Evolutionary conservation across 192 early-diverging fungal species (phyloP).

Genomic region (Chytriomyces confervae): DNA sequence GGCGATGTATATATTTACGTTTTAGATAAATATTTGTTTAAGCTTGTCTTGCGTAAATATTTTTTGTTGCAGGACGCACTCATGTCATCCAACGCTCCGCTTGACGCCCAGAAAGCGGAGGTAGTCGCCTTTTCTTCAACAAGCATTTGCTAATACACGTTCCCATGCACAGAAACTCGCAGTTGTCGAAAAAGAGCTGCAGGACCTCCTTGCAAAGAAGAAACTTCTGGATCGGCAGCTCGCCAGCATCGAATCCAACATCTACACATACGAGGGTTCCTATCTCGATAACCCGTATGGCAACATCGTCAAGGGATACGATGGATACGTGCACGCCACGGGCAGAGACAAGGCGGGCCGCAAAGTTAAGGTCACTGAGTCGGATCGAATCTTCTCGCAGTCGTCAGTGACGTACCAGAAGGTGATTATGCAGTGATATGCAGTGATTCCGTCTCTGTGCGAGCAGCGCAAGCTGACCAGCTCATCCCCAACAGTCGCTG

Average conservation of each 20-base stretch:
- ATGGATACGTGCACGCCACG: slow-evolving; percentile 22
- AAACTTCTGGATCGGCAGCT: slow-evolving; percentile 36
- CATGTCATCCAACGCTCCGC: background rate
- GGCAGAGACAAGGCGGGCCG: slow-evolving; percentile 1
- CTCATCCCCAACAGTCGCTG: background rate
- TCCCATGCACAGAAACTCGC: background rate
- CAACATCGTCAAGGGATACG: slow-evolving; percentile 35
- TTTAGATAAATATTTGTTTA: slow-evolving; percentile 8
- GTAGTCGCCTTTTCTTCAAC: background rate
- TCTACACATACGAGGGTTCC: slow-evolving; percentile 36
- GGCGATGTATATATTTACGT: slow-evolving; percentile 1
- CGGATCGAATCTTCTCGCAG: slow-evolving; percentile 23
- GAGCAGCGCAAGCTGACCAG: too few relatives aligned
- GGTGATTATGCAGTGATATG: background rate
- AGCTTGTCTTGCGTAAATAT: background rate
- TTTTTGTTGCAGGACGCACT: background rate
- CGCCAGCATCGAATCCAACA: slow-evolving; percentile 34
- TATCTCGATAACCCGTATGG: slow-evolving; percentile 39
- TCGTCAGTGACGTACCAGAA: slow-evolving; percentile 23
- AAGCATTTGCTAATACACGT: background rate
- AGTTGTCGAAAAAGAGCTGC: slow-evolving; percentile 17
- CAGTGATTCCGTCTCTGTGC: too few relatives aligned
- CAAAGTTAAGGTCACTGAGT: slow-evolving; percentile 22
- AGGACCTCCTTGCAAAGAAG: slow-evolving; percentile 36
- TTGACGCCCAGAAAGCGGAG: slow-evolving; percentile 22